Evolutionary conservation across 2,329 filamentous ascomycete genomes (phyloP), one percentile per base, ranked within the genome.

Genomic region (Acrocalymma vagum): DNA sequence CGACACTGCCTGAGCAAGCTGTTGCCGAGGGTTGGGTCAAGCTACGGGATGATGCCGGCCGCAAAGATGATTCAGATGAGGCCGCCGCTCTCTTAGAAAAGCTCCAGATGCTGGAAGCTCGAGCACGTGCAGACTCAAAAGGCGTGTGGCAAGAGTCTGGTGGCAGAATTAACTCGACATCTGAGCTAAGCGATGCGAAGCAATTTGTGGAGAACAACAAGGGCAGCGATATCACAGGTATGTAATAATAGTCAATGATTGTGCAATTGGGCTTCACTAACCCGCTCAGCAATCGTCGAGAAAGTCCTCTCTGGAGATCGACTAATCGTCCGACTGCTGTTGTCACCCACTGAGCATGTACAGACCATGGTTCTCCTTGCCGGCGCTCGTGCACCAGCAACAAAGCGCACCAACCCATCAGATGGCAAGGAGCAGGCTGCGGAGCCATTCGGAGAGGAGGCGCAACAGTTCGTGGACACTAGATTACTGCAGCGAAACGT

Each of bases 21-120:
- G 84, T 97, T 51, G 85, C 90, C 64, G 89, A 91, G 60, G 94
- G 94, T 54, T 96, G 92, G 91, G 76, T 91, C 51, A 95, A 94
- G 74, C 82, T 99, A 45, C 85, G 94, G 51, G 94, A 99, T 62
- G 94, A 99, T 71, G 92, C 93, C 44, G 92, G 91, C 48, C 86
- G 87, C 53, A 94, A 93, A 65, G 92, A 96, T 54, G 91, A 96
- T 44, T 85, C 86, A 2, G 88, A 94, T 42, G 86, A 91, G 35
- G 79, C 86, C 7, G 64, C 75, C 20, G 77, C 85, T 51, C 81
- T 87, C 45, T 78, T 99, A 16, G 87, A 95, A 58, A 86, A 84
- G 59, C 82, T 99, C 46, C 86, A 90, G 55, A 79, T 79, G 31
- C 76, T 93, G 22, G 92, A 97, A 72, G 78, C 82, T 28, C 82